Evolutionary conservation across 1,284 basidiomycete genomes (phyloP).

Genomic region (Pseudozyma hubeiensis): DNA sequence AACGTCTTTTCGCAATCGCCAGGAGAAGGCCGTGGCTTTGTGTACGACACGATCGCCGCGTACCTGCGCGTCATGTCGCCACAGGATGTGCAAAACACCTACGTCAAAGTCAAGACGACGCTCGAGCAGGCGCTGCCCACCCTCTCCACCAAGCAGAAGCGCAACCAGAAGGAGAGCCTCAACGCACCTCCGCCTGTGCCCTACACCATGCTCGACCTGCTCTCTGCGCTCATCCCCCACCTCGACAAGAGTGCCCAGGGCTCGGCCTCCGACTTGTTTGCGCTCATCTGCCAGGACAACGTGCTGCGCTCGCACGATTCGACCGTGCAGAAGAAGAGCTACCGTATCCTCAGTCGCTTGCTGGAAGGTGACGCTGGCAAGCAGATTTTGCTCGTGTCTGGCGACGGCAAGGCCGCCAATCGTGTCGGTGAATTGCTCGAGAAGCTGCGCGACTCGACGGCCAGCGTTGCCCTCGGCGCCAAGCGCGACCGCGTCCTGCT

Average conservation of each 20-base stretch:
- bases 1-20: constrained; percentile 92
- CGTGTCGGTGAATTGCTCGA: constrained; percentile 53
- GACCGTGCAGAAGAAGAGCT: constrained; percentile 94
- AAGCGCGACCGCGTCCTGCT: constrained; percentile 86
- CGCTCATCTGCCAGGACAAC: constrained; percentile 70
- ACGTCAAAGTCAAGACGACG: constrained; percentile 80
- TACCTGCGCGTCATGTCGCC: constrained; percentile 82
- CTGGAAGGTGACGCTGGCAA: constrained; percentile 53
- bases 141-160: constrained; percentile 42
- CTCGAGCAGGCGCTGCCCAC: constrained; percentile 78
- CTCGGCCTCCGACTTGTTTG: constrained; percentile 69
- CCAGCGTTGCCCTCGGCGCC: constrained; percentile 80
- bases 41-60: constrained; percentile 88
- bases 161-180: constrained; percentile 41
- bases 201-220: constrained; percentile 88
- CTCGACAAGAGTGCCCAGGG: constrained; percentile 41
- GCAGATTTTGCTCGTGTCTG: constrained; percentile 34
- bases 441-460: constrained; percentile 57
- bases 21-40: constrained; percentile 80
- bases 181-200: constrained; percentile 71
- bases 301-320: constrained; percentile 76
- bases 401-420: constrained; percentile 11
- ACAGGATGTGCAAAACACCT: constrained; percentile 79
- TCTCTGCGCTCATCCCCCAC: constrained; percentile 82
- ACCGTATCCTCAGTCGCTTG: constrained; percentile 82